phyloP scores from a whole-genome alignment of 768 basidiomycete species.

The Hygrocybe coccinea region DNA sequence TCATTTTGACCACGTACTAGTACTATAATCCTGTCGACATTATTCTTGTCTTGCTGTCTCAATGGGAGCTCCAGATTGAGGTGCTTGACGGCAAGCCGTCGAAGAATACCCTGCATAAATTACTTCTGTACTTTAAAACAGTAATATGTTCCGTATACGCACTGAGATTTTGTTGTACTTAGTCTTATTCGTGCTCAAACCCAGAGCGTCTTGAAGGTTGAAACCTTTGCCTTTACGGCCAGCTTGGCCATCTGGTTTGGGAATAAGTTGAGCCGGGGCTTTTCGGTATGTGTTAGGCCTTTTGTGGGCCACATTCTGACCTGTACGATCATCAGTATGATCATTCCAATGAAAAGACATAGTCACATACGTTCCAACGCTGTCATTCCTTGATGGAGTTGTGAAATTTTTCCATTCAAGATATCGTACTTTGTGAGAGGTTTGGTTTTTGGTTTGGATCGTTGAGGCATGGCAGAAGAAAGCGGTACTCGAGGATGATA shows the following conservation, averaged over 20 bases:
- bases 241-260: neutral
- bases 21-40: no score
- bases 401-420: no score
- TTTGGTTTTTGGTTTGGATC: no score
- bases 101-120: no score
- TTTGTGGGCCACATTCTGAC: neutral
- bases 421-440: no score
- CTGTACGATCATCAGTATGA: neutral
- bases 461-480: no score
- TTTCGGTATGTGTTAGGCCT: neutral
- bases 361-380: no score
- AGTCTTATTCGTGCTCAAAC: neutral
- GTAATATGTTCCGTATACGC: neutral
- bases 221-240: neutral
- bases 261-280: neutral
- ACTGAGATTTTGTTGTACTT: conserved; percentile 1
- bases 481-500: no score
- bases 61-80: neutral
- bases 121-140: no score
- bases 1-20: neutral
- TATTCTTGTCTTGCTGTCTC: neutral
- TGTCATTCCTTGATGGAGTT: no score
- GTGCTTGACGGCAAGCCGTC: neutral
- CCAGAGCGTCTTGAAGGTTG: neutral
- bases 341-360: neutral